Conservation (phyloP, 1,284 basidiomycete species). For the Rhodotorula mucilaginosa region DNA sequence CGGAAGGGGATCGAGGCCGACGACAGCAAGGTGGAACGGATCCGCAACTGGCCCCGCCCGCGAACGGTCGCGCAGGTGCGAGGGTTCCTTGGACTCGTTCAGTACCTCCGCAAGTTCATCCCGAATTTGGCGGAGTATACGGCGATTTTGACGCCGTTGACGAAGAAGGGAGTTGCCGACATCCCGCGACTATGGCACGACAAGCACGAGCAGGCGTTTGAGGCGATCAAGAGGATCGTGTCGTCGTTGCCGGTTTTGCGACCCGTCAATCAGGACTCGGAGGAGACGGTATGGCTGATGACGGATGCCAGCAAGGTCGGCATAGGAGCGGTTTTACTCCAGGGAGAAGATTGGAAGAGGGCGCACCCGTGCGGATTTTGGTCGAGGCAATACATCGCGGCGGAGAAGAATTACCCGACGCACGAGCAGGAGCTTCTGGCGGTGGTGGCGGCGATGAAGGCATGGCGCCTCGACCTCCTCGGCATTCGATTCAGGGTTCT, state of each 20-base stretch:
- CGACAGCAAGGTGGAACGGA: constrained; percentile 46
- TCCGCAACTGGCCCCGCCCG: constrained; percentile 50
- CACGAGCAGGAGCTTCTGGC: constrained; percentile 10
- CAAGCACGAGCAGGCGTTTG: constrained; percentile 44
- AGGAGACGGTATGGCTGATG: constrained; percentile 23
- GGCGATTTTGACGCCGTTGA: constrained; percentile 47
- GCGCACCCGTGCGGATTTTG: constrained; percentile 27
- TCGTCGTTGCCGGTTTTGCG: constrained; percentile 46
- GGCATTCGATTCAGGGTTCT: background rate
- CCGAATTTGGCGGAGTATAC: constrained; percentile 49
- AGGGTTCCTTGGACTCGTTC: constrained; percentile 51
- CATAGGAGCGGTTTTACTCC: constrained; percentile 22
- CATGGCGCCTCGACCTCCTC: background rate
- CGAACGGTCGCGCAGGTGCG: constrained; percentile 45
- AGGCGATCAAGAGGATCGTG: constrained; percentile 49
- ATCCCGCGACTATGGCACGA: constrained; percentile 5
- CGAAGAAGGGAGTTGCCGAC: constrained; percentile 36
- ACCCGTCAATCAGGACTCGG: constrained; percentile 46
- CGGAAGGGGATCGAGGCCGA: constrained; percentile 48
- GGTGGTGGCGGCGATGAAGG: background rate
- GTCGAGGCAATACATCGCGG: constrained; percentile 23
- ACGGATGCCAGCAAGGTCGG: constrained; percentile 18
- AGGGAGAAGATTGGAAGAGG: constrained; percentile 17
- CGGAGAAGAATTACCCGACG: constrained; percentile 32
- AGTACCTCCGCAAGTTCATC: constrained; percentile 51